These are phyloP conservation scores for Claviceps africana DNA, from an alignment of 2,329 filamentous ascomycete genomes.

Conservation along the genomic window DNA sequence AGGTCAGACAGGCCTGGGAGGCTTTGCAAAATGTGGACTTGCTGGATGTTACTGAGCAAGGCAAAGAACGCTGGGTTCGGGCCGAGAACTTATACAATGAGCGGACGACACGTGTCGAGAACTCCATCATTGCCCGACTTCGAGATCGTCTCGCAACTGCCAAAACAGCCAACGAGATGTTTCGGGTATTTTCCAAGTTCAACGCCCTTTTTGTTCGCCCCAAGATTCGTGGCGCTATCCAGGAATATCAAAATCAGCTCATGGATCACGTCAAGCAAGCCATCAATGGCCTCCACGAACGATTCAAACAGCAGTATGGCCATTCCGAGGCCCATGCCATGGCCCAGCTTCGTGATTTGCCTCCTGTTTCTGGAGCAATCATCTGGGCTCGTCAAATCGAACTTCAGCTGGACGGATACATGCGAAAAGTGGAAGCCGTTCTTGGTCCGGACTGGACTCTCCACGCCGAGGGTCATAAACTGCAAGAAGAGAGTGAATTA, in stretches of 20 bases:
- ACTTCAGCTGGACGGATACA: slow-evolving; percentile 85
- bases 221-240: slow-evolving; percentile 97
- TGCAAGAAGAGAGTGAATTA: slow-evolving; percentile 78
- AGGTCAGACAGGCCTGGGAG: slow-evolving; percentile 89
- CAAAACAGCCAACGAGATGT: slow-evolving; percentile 98
- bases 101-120: slow-evolving; percentile 90
- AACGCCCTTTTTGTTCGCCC: slow-evolving; percentile 95
- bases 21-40: slow-evolving; percentile 90
- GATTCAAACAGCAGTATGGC: slow-evolving; percentile 97
- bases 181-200: slow-evolving; percentile 98
- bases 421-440: slow-evolving; percentile 98
- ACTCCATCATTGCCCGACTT: slow-evolving; percentile 91
- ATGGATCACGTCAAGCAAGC: slow-evolving; percentile 97
- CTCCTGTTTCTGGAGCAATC: slow-evolving; percentile 90
- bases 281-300: slow-evolving; percentile 82
- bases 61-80: slow-evolving; percentile 82
- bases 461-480: slow-evolving; percentile 86
- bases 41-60: slow-evolving; percentile 78
- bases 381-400: slow-evolving; percentile 98
- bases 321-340: slow-evolving; percentile 96
- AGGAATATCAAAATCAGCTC: slow-evolving; percentile 93
- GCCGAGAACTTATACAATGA: slow-evolving; percentile 96
- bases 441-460: slow-evolving; percentile 88
- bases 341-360: slow-evolving; percentile 90
- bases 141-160: slow-evolving; percentile 87